These are phyloP conservation scores for Coemansia interrupta DNA, from an alignment of 192 early-diverging fungal species.

Conservation along the genomic window DNA sequence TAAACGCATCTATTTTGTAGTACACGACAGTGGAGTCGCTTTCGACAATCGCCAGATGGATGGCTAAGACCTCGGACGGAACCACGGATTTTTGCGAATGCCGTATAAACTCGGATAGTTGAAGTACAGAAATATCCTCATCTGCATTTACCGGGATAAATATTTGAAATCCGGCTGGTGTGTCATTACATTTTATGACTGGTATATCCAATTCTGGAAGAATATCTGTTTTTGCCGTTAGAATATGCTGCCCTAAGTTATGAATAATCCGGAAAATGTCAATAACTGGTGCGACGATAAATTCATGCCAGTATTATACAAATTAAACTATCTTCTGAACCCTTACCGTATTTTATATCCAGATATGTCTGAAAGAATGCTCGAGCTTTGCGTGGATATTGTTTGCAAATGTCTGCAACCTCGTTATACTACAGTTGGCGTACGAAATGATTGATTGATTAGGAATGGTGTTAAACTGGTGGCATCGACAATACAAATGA, in stretches of 20 bases:
- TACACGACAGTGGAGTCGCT: slow-evolving; percentile 29
- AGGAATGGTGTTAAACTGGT: background rate
- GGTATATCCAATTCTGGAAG: slow-evolving; percentile 7
- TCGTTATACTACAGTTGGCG: slow-evolving; percentile 25
- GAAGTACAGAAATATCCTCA: slow-evolving; percentile 8
- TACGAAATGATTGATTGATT: background rate
- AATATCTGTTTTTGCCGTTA: background rate
- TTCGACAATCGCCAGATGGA: slow-evolving; percentile 38
- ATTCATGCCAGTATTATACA: background rate
- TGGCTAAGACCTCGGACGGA: background rate
- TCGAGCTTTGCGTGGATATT: slow-evolving; percentile 17
- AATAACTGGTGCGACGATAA: background rate
- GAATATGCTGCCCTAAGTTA: no score
- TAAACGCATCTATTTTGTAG: slow-evolving; percentile 20
- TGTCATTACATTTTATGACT: background rate
- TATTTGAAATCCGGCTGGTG: background rate
- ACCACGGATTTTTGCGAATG: background rate
- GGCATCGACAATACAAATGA: background rate
- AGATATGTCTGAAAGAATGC: slow-evolving; percentile 34
- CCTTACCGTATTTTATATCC: slow-evolving; percentile 38
- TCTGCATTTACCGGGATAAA: slow-evolving; percentile 33
- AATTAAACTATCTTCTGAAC: background rate
- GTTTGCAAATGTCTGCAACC: slow-evolving; percentile 18
- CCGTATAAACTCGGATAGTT: background rate
- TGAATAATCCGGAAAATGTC: background rate